Evolutionary conservation across 2,329 filamentous ascomycete species (phyloP).

Genomic region (Ophiocordyceps sinensis): DNA sequence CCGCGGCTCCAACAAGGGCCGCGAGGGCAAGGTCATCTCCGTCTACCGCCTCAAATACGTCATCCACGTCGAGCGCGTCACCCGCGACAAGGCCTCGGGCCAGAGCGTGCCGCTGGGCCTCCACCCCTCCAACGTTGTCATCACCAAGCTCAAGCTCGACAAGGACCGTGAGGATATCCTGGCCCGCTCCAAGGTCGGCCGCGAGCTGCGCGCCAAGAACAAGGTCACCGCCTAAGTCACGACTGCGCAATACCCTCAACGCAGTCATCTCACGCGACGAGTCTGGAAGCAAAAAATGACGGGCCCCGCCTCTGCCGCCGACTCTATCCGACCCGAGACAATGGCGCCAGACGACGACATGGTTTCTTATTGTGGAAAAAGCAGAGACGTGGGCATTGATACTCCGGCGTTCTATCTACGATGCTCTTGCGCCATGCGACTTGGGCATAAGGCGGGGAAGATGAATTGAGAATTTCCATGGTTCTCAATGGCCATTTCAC

Average conservation of each 20-base stretch:
- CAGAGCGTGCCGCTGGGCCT: slow-evolving; percentile 90
- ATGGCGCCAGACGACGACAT: slow-evolving; percentile 5
- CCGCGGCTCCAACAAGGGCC: slow-evolving; percentile 90
- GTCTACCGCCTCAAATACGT: slow-evolving; percentile 98
- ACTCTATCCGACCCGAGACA: neutral
- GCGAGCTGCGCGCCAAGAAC: slow-evolving; percentile 60
- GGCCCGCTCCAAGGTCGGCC: slow-evolving; percentile 69
- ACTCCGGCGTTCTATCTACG: slow-evolving; percentile 24
- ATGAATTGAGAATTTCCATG: slow-evolving; percentile 26
- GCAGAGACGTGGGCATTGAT: slow-evolving; percentile 20
- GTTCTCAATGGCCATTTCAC: slow-evolving; percentile 64
- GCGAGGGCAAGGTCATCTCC: slow-evolving; percentile 94
- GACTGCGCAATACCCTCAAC: neutral
- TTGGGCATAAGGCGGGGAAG: slow-evolving; percentile 22
- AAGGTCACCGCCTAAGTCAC: slow-evolving; percentile 43
- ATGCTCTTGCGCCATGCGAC: slow-evolving; percentile 15
- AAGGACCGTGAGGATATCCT: slow-evolving; percentile 86
- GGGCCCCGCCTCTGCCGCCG: neutral
- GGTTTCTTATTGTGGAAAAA: slow-evolving; percentile 6
- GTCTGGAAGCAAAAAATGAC: neutral
- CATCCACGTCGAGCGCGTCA: slow-evolving; percentile 92
- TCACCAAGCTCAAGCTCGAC: slow-evolving; percentile 98
- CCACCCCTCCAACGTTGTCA: slow-evolving; percentile 91
- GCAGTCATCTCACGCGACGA: neutral
- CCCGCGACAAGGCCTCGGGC: slow-evolving; percentile 94